Evolutionary conservation across 495 filamentous ascomycete species (phyloP).

Genomic region (Pseudoneurospora amorphoporcata): DNA sequence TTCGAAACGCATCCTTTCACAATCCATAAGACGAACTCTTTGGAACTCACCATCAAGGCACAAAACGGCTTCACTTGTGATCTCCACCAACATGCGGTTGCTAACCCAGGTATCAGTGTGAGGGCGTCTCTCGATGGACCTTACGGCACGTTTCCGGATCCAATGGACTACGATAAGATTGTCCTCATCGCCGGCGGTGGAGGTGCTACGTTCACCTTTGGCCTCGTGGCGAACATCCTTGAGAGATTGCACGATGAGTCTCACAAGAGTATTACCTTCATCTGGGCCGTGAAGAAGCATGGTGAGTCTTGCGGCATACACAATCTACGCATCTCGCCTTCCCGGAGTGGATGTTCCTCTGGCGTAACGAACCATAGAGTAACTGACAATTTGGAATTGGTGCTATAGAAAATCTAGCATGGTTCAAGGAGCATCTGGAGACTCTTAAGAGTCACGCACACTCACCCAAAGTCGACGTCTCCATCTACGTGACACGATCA

Average conservation of each 20-base stretch:
- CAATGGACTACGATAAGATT: conserved; percentile 44
- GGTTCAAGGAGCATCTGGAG: conserved; percentile 42
- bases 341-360: too few relatives aligned
- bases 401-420: conserved; percentile 28
- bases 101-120: conserved; percentile 36
- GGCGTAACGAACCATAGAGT: not conserved
- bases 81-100: conserved; percentile 38
- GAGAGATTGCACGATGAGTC: conserved; percentile 31
- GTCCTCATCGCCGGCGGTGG: conserved; percentile 50
- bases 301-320: conserved; percentile 23
- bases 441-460: conserved; percentile 30
- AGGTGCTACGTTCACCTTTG: conserved; percentile 49
- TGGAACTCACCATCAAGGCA: conserved; percentile 46
- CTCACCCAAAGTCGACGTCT: conserved; percentile 34
- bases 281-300: conserved; percentile 42
- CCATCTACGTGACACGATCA: conserved; percentile 36
- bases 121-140: conserved; percentile 46
- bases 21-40: conserved; percentile 37
- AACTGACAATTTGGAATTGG: not conserved
- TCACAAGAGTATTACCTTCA: conserved; percentile 40
- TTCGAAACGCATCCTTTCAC: conserved; percentile 55
- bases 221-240: conserved; percentile 40
- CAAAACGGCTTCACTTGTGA: conserved; percentile 49
- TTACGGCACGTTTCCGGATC: conserved; percentile 48
- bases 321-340: not conserved